Percentiles rank a stretch among this genome's conserved stretches.
These are phyloP conservation scores for Penicillium herquei DNA, from an alignment of 495 filamentous ascomycete genomes.

Conservation along the genomic window DNA sequence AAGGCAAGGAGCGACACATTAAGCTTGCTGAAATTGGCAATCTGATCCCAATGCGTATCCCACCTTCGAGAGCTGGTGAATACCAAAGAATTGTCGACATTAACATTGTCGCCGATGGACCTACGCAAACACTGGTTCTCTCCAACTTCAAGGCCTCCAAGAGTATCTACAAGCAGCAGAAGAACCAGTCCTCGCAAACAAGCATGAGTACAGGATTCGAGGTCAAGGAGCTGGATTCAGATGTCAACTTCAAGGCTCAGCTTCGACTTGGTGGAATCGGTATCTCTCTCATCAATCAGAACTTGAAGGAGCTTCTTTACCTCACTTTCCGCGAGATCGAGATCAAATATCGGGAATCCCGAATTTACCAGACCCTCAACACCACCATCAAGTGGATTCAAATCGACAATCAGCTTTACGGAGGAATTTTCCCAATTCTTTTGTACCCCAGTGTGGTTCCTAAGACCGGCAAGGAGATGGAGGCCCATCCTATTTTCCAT, in stretches of 20 bases:
- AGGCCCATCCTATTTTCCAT: constrained; percentile 92
- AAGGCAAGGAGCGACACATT: constrained; percentile 81
- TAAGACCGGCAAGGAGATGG: constrained; percentile 95
- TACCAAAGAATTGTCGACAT: constrained; percentile 86
- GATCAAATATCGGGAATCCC: constrained; percentile 88
- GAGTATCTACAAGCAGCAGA: constrained; percentile 90
- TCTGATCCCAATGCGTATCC: constrained; percentile 81
- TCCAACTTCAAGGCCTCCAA: constrained; percentile 94
- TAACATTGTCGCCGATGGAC: constrained; percentile 91
- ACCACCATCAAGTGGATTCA: constrained; percentile 97
- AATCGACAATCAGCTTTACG: constrained; percentile 98
- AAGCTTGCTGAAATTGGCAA: constrained; percentile 97
- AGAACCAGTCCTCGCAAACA: constrained; percentile 51
- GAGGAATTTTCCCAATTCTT: constrained; percentile 96
- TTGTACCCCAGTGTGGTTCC: constrained; percentile 98
- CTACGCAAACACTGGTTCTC: constrained; percentile 87
- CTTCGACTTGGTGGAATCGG: constrained; percentile 87
- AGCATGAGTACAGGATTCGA: constrained; percentile 75
- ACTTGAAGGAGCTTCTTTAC: constrained; percentile 89
- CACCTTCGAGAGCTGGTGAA: constrained; percentile 53
- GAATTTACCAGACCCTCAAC: constrained; percentile 84
- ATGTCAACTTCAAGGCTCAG: constrained; percentile 83
- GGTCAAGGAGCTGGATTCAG: constrained; percentile 84
- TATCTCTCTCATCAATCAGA: constrained; percentile 88
- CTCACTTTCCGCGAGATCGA: constrained; percentile 91